Conservation (phyloP, 768 basidiomycete genomes). For the Rhodotorula babjevae region DNA sequence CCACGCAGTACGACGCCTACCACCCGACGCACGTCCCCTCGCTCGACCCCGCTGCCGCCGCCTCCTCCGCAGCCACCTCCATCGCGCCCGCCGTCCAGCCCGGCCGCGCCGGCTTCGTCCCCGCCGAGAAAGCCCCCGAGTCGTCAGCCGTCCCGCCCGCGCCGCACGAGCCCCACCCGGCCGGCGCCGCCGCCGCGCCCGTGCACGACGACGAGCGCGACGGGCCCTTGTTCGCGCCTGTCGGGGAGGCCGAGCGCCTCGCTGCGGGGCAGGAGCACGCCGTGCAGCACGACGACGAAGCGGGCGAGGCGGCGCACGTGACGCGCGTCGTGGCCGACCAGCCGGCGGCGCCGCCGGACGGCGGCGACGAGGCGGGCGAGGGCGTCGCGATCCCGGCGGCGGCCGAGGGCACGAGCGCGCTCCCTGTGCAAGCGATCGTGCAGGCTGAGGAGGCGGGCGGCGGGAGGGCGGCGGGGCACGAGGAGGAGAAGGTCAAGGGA, state of each 20-base stretch:
- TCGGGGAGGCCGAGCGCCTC: neutral
- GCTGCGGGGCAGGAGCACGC: neutral
- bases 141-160: slow-evolving; percentile 5
- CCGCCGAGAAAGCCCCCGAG: slow-evolving; percentile 16
- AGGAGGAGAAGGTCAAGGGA: neutral
- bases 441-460: slow-evolving; percentile 21
- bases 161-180: neutral
- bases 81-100: slow-evolving; percentile 14
- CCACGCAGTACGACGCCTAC: slow-evolving; percentile 29
- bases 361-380: neutral
- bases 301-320: neutral
- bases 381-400: slow-evolving; percentile 25
- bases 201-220: neutral
- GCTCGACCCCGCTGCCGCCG: neutral
- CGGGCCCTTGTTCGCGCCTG: neutral
- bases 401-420: slow-evolving; percentile 26
- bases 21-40: neutral
- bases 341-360: slow-evolving; percentile 3
- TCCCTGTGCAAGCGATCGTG: slow-evolving; percentile 25
- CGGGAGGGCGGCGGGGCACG: neutral
- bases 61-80: neutral
- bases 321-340: slow-evolving; percentile 15
- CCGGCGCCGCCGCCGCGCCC: neutral
- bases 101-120: slow-evolving; percentile 25
- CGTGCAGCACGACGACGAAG: neutral